A percentile compares a stretch with the other conserved stretches of the same genome.
phyloP scores from a whole-genome alignment of 306 rosid species.

The Corylus heterophylla region DNA sequence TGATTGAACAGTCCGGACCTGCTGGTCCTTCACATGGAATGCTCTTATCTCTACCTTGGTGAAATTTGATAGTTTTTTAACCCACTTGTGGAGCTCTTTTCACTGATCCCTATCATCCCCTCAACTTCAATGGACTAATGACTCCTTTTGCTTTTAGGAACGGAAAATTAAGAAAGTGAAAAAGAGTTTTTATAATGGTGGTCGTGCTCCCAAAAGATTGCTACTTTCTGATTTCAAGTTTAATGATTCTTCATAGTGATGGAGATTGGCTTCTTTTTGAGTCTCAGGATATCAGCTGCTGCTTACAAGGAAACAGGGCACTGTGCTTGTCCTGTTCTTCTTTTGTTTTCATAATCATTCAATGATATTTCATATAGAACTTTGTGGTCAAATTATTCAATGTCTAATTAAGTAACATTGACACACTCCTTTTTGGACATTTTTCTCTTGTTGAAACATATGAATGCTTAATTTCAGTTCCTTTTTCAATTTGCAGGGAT shows the following conservation, averaged over 20 bases:
- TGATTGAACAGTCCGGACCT: not conserved
- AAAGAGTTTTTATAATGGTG: not conserved
- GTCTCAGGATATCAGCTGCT: not conserved
- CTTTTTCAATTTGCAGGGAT: slow-evolving; percentile 67
- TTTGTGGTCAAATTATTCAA: not conserved
- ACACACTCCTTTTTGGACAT: slow-evolving; percentile 1
- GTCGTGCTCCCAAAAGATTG: not conserved
- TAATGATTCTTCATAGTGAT: not conserved
- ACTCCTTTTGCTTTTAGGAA: not conserved
- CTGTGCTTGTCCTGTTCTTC: not conserved
- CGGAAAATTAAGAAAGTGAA: not conserved
- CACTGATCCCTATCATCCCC: not conserved
- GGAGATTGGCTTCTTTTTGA: not conserved
- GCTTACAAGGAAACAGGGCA: not conserved
- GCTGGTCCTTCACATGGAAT: not conserved
- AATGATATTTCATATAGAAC: not conserved
- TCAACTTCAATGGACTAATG: not conserved
- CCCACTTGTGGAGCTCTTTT: not conserved
- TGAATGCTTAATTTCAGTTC: slow-evolving; percentile 18
- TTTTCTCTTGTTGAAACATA: not conserved
- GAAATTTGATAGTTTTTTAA: not conserved
- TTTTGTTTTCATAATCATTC: not conserved
- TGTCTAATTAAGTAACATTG: not conserved
- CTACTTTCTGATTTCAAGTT: not conserved
- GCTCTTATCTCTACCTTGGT: not conserved